These are phyloP conservation scores for Sporothrix variecibatus DNA, from an alignment of 2,329 filamentous ascomycete species.

Conservation along the genomic window DNA sequence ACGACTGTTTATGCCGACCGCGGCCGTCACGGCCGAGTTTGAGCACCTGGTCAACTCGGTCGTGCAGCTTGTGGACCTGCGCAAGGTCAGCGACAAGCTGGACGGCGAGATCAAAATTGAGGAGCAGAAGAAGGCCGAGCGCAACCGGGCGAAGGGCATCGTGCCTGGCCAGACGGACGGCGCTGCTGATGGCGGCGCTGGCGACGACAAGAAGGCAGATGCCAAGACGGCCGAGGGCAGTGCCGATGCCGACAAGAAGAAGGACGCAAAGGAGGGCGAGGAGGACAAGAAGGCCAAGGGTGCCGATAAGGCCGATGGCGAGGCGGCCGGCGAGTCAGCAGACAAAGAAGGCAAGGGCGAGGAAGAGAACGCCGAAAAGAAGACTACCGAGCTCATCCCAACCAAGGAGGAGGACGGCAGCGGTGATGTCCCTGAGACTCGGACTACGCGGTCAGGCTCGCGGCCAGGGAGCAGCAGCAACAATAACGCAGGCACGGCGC, in stretches of 20 bases:
- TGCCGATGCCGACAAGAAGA: slow-evolving; percentile 20
- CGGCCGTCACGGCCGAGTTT: slow-evolving; percentile 69
- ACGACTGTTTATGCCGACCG: slow-evolving; percentile 72
- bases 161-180: slow-evolving; percentile 27
- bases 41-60: slow-evolving; percentile 71
- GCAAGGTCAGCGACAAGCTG: slow-evolving; percentile 75
- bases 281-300: not conserved
- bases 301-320: not conserved
- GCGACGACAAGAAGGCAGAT: not conserved
- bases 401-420: slow-evolving; percentile 29
- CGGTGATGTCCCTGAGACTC: slow-evolving; percentile 32
- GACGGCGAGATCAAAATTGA: slow-evolving; percentile 68
- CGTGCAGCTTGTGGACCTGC: slow-evolving; percentile 67
- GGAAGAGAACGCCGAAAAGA: slow-evolving; percentile 29
- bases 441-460: slow-evolving; percentile 32
- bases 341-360: slow-evolving; percentile 26
- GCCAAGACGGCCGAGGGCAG: not conserved
- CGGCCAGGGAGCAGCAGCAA: slow-evolving; percentile 37
- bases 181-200: slow-evolving; percentile 26
- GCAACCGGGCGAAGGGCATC: slow-evolving; percentile 43
- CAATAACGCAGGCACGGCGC: slow-evolving; percentile 37
- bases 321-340: slow-evolving; percentile 1
- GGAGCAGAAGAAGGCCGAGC: slow-evolving; percentile 57
- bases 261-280: not conserved
- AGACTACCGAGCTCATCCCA: slow-evolving; percentile 24